These are phyloP conservation scores for Lodderomyces theae DNA, from an alignment of 1,139 yeast genomes.

Conservation along the genomic window DNA sequence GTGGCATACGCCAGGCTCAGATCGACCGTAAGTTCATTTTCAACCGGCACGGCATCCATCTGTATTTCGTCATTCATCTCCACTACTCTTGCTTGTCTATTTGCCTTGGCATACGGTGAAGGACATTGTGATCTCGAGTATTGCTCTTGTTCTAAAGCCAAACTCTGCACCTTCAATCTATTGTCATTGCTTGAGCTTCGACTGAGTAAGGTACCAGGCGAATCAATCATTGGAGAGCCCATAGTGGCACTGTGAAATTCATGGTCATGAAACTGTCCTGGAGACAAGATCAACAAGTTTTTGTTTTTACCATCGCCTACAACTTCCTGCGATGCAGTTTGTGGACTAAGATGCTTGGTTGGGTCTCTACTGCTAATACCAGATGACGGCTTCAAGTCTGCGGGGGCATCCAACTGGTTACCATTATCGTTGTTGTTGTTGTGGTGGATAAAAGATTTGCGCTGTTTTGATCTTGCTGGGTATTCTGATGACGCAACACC, in stretches of 20 bases:
- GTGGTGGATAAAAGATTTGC: background rate
- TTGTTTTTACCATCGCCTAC: conserved; percentile 15
- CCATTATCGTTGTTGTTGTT: no score
- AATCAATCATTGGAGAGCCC: conserved; percentile 14
- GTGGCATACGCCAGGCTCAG: conserved; percentile 10
- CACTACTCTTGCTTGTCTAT: conserved; percentile 48
- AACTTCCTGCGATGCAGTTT: conserved; percentile 16
- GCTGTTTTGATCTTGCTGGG: conserved; percentile 1
- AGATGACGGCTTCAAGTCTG: background rate
- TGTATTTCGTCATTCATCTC: conserved; percentile 35
- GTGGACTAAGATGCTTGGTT: background rate
- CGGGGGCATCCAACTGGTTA: conserved; percentile 1
- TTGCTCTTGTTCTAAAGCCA: conserved; percentile 16
- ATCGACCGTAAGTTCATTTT: conserved; percentile 18
- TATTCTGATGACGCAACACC: background rate
- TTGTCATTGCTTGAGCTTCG: conserved; percentile 3
- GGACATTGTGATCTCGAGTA: conserved; percentile 28
- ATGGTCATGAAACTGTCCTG: conserved; percentile 38
- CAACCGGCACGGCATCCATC: conserved; percentile 17
- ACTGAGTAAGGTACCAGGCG: conserved; percentile 11
- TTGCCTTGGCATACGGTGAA: conserved; percentile 45
- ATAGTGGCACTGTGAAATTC: conserved; percentile 27
- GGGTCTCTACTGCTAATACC: background rate
- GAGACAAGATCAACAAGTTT: conserved; percentile 40
- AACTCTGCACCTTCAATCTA: conserved; percentile 6